These are phyloP conservation scores for Lactarius vividus DNA, from an alignment of 768 basidiomycete genomes.

Conservation along the genomic window DNA sequence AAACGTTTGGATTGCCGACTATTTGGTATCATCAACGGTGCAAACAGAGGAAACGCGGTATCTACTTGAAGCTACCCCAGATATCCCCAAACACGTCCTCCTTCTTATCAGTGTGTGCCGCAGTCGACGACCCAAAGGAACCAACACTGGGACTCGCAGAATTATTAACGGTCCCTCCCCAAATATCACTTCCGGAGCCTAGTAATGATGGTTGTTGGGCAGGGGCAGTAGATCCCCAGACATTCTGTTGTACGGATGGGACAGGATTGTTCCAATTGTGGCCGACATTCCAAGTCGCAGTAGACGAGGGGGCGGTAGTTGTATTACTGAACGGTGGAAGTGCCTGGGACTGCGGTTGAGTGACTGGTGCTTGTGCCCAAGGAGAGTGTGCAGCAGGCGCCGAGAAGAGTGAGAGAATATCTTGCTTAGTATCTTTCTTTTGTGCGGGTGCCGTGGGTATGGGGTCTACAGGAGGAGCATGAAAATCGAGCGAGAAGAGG, in stretches of 20 bases:
- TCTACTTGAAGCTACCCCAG: slow-evolving; percentile 80
- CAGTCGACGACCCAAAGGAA: slow-evolving; percentile 37
- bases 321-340: slow-evolving; percentile 23
- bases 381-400: slow-evolving; percentile 38
- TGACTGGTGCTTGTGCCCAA: slow-evolving; percentile 23
- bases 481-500: slow-evolving; percentile 86
- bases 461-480: slow-evolving; percentile 49
- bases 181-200: slow-evolving; percentile 51
- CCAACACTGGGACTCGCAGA: slow-evolving; percentile 32
- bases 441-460: slow-evolving; percentile 36
- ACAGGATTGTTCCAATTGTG: slow-evolving; percentile 56
- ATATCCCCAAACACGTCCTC: slow-evolving; percentile 82
- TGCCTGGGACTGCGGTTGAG: slow-evolving; percentile 14
- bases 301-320: slow-evolving; percentile 47
- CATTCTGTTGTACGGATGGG: slow-evolving; percentile 31
- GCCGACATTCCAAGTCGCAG: slow-evolving; percentile 62
- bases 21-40: not conserved
- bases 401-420: slow-evolving; percentile 83
- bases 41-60: not conserved
- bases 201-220: slow-evolving; percentile 36
- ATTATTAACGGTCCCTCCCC: slow-evolving; percentile 44
- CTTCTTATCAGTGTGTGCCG: slow-evolving; percentile 46
- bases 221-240: slow-evolving; percentile 37
- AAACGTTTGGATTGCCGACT: not conserved
- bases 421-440: slow-evolving; percentile 75